Evolutionary conservation across 1,139 yeast genomes (phyloP), one percentile per base, ranked within the genome.

Genomic region (Entelexis paramagnoliae): DNA sequence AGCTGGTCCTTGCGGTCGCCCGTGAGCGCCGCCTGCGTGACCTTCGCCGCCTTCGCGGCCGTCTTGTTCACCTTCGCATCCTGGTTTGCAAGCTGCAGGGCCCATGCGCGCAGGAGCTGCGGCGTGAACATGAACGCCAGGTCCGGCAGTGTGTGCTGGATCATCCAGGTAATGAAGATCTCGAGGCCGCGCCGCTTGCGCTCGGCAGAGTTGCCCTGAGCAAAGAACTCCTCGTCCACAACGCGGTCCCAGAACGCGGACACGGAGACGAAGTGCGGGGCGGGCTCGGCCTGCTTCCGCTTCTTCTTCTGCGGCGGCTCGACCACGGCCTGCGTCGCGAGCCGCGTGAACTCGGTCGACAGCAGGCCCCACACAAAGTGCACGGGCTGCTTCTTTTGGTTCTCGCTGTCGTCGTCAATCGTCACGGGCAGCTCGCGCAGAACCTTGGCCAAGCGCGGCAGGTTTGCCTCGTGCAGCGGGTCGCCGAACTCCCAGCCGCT

Each of bases 111-210:
- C 70, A 84, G 66, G 34, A 89, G 72, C 65, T 89, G 87, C 24
- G 79, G 79, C 3, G 88, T 77, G 63, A 89, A 77, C 2, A 87
- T 62, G 26, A 62, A 53, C 2, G 66, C 60, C 1, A 81, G 64
- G 28, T 68, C 65, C 2, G 66, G 63, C 7, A 51, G 50, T 13
- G 47, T 32, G 1, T 67, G 56, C 11, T 66, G 50, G 24, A 47
- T 50, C 24, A 35, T 36, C 56, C 54, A 52, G 16, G 46, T 10
- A 28, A 46, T 28, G 59, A 89, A 79, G 6, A 89, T 75, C 60
- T 84, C 84, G 61, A 89, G 79, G 0, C 97, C 98, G 78, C 87
- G 78, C 65, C 76, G 85, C 64, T 89, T 91, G 56, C 96, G 75
- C 66, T 89, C 97, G 43, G 81, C 79, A 0, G 96, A 85, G 0